These are phyloP conservation scores for Vitis cinerea DNA, from an alignment of 164 flowering plant genomes.

Conservation along the genomic window DNA sequence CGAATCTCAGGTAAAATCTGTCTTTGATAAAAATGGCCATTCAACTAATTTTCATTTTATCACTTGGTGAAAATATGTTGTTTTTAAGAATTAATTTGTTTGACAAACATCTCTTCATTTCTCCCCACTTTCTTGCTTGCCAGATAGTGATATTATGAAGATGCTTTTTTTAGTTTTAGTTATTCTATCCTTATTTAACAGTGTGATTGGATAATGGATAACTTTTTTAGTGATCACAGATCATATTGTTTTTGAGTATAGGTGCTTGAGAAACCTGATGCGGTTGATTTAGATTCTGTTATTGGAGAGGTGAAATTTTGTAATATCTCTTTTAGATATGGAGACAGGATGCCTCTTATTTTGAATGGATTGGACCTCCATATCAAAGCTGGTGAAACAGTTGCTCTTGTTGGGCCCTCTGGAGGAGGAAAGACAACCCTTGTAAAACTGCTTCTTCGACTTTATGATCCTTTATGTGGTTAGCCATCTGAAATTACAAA, in stretches of 20 bases:
- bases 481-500: constrained; percentile 16
- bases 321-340: constrained; percentile 66
- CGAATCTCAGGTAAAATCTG: constrained; percentile 52
- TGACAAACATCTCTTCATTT: too few species aligned
- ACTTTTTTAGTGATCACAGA: not conserved
- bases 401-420: constrained; percentile 94
- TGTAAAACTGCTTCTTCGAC: constrained; percentile 86
- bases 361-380: constrained; percentile 74
- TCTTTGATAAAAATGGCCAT: too few species aligned
- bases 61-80: too few species aligned
- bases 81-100: too few species aligned
- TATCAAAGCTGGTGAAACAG: constrained; percentile 83
- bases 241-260: constrained; percentile 22
- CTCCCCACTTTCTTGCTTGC: too few species aligned
- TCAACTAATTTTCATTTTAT: too few species aligned
- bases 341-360: constrained; percentile 59
- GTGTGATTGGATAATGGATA: not conserved
- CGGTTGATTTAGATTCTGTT: constrained; percentile 54
- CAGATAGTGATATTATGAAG: too few species aligned
- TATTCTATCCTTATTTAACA: not conserved
- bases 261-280: constrained; percentile 73
- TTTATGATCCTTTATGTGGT: constrained; percentile 86
- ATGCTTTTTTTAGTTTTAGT: not conserved
- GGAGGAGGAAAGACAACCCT: constrained; percentile 99
- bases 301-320: constrained; percentile 73